phyloP scores from a whole-genome alignment of 2,329 filamentous ascomycete genomes.

The Fusarium praegraminearum region DNA sequence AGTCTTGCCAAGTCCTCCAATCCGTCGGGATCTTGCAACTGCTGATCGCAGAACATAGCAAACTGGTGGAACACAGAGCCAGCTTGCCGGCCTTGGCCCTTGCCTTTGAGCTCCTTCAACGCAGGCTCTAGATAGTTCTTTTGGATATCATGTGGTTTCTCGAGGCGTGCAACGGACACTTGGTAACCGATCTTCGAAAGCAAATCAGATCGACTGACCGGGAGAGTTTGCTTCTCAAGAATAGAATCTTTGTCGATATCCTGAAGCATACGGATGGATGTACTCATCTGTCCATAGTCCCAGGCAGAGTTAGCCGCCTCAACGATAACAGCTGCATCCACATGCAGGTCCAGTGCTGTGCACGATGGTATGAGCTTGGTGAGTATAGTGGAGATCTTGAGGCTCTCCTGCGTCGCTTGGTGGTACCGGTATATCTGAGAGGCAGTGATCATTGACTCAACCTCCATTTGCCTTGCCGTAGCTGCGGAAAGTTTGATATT shows the following conservation, averaged over 20 bases:
- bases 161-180: conserved; percentile 87
- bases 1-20: conserved; percentile 87
- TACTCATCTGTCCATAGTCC: conserved; percentile 90
- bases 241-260: conserved; percentile 71
- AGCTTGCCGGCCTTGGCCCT: conserved; percentile 76
- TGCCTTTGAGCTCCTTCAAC: conserved; percentile 80
- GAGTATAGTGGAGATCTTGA: conserved; percentile 87
- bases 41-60: conserved; percentile 93
- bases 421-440: conserved; percentile 83
- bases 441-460: conserved; percentile 80
- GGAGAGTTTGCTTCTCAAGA: conserved; percentile 75
- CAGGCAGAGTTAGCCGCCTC: conserved; percentile 92
- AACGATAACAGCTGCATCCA: conserved; percentile 81
- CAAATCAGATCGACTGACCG: conserved; percentile 80
- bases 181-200: conserved; percentile 90
- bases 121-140: conserved; percentile 87
- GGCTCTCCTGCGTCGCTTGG: conserved; percentile 83
- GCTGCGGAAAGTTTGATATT: conserved; percentile 70
- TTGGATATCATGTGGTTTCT: conserved; percentile 92
- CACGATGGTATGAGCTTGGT: conserved; percentile 80
- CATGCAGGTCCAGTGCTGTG: conserved; percentile 75
- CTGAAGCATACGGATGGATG: conserved; percentile 90
- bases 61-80: conserved; percentile 95
- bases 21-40: conserved; percentile 87
- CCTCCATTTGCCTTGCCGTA: conserved; percentile 77